These are phyloP conservation scores for Neonectria coccinea DNA, from an alignment of 2,329 filamentous ascomycete genomes.

Conservation along the genomic window DNA sequence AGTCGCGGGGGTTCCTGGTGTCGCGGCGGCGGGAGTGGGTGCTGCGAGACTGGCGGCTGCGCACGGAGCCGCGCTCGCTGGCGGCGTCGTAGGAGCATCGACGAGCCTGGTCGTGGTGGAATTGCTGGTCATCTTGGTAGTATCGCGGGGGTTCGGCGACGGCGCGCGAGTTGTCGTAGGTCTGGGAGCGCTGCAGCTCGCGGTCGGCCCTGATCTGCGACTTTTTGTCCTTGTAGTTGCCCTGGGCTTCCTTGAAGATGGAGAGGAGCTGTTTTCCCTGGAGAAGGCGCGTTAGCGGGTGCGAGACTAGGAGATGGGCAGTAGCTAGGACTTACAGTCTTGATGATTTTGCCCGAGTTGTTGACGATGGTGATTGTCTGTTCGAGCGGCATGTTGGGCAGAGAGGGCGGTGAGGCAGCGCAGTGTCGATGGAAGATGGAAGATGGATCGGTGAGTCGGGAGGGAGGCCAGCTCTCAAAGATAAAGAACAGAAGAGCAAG, in stretches of 20 bases:
- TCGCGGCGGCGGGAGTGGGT: conserved; percentile 49
- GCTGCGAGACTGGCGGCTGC: conserved; percentile 56
- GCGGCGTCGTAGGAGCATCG: conserved; percentile 46
- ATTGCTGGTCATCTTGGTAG: conserved; percentile 50
- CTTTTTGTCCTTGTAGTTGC: conserved; percentile 89
- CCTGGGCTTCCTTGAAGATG: conserved; percentile 92
- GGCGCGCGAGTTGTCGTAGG: conserved; percentile 54
- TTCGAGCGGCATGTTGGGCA: conserved; percentile 56
- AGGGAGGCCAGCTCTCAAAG: conserved; percentile 43
- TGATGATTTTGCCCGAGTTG: conserved; percentile 90
- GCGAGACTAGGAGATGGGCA: not conserved
- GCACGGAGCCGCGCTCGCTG: conserved; percentile 57
- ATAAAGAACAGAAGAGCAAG: conserved; percentile 4
- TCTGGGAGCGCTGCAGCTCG: conserved; percentile 71
- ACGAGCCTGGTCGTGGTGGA: conserved; percentile 51
- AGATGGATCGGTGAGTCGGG: conserved; percentile 12
- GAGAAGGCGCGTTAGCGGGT: conserved; percentile 29
- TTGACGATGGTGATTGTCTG: conserved; percentile 93
- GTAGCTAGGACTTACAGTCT: conserved; percentile 71
- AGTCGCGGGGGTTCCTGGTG: conserved; percentile 22
- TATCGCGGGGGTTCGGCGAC: conserved; percentile 32
- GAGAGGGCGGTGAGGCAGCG: conserved; percentile 1
- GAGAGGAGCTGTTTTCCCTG: conserved; percentile 91
- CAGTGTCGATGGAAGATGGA: no score
- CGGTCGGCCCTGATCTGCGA: conserved; percentile 79